A percentile compares a stretch with the other conserved stretches of the same genome.
Conservation (phyloP, 306 rosid species). For the Benincasa hispida region DNA sequence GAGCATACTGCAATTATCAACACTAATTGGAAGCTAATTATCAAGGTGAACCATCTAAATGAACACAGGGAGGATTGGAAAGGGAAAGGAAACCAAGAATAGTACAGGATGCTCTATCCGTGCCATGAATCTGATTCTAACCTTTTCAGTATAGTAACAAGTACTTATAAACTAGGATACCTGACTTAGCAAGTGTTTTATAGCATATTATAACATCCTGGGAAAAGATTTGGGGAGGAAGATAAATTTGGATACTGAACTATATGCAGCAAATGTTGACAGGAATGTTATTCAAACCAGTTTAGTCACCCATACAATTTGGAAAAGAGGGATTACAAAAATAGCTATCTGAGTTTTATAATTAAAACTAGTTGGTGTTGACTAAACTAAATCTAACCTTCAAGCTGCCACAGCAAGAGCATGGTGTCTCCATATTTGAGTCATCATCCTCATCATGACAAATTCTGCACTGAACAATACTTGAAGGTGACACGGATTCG, state of each 20-base stretch:
- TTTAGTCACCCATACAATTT: neutral
- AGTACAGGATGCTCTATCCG: neutral
- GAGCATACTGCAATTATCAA: slow-evolving; percentile 56
- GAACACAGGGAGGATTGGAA: neutral
- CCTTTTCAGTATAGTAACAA: neutral
- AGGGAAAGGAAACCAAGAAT: neutral
- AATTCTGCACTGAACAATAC: slow-evolving; percentile 54
- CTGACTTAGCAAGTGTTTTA: neutral
- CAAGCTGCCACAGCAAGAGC: slow-evolving; percentile 80
- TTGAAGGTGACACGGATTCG: slow-evolving; percentile 18
- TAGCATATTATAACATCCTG: neutral
- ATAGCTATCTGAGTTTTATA: neutral
- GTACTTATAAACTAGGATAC: neutral
- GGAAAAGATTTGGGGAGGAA: neutral
- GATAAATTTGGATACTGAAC: neutral
- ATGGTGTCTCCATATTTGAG: slow-evolving; percentile 75
- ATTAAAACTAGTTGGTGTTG: neutral
- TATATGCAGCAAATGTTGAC: neutral
- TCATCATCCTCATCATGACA: slow-evolving; percentile 76
- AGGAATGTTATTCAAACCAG: neutral
- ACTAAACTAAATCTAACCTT: slow-evolving; percentile 34
- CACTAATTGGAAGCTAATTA: slow-evolving; percentile 5
- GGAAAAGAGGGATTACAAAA: neutral
- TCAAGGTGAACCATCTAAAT: neutral
- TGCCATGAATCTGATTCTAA: neutral